Base-by-base conservation (phyloP, 495 filamentous ascomycete genomes). In the Penicillium malachiteum region DNA sequence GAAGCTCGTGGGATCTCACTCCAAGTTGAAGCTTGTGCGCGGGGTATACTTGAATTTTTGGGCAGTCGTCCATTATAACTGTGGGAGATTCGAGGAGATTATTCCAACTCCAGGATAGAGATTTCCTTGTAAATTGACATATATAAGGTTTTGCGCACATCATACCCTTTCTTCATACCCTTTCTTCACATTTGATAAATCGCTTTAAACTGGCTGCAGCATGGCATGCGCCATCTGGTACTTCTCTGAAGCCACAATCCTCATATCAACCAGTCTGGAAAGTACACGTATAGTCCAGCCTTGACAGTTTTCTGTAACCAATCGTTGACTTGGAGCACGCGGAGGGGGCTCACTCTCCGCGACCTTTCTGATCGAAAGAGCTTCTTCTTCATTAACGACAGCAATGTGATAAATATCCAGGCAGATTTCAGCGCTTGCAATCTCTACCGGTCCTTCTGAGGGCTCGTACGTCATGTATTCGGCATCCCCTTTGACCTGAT, bases 231-330 rank as follows among this genome's bases (percentile, higher is more conserved):
- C 59, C 52, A 68, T 57, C 5, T 55, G 26, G 17, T 66, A 51
- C 21, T 66, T 66, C 17, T 31, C 48, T 11, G 7, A 34, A n/a
- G 53, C 42, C 10, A 63, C 55, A 52, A 66, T 57, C 14, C 64
- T 55, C 45, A 42, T 39, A 8, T 56, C 55, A 34, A 60, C 63
- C 38, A 62, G 34, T 41, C 38, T 64, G 3, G 14, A 48, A 17
- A 69, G 50, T 12, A 69, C 60, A 34, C 66, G 52, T 9, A 66
- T 53, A 14, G 41, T 33, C 60, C 52, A 66, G 0, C 60, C 58
- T 33, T 66, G 60, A n/a, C 63, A 66, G 49, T 69, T 66, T 55
- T 64, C 58, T 48, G n/a, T 45, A 10, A 62, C 66, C 10, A 34
- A 14, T 12, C 50, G 18, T 16, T 55, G 38, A 54, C 57, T 61